A percentile compares a stretch with the other conserved stretches of the same genome.
phyloP scores from a whole-genome alignment of 306 rosid species.

The Betula pendula region DNA sequence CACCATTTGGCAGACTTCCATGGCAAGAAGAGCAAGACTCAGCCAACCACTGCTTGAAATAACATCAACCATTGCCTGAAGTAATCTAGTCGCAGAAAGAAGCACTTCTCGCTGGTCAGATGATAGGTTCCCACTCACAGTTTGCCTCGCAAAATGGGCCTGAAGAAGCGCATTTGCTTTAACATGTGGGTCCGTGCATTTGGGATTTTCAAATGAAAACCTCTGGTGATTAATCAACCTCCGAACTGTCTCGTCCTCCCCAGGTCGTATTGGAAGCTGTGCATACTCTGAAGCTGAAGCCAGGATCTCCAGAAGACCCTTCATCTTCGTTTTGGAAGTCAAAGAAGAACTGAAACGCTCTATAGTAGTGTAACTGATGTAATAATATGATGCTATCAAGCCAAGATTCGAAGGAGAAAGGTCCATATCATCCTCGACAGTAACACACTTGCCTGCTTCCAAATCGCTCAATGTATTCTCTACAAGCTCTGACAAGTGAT shows the following conservation, averaged over 20 bases:
- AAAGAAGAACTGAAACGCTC: constrained; percentile 84
- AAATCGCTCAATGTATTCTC: constrained; percentile 80
- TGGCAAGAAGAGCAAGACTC: constrained; percentile 73
- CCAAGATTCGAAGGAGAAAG: constrained; percentile 90
- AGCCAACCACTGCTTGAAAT: constrained; percentile 95
- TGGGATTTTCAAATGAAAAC: constrained; percentile 77
- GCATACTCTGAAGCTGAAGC: constrained; percentile 90
- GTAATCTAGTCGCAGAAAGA: constrained; percentile 77
- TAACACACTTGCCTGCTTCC: constrained; percentile 80
- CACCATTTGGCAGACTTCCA: constrained; percentile 98
- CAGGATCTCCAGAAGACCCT: constrained; percentile 85
- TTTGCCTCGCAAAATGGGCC: constrained; percentile 90
- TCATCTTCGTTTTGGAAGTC: constrained; percentile 83
- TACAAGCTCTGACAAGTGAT: constrained; percentile 87
- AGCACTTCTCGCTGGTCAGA: constrained; percentile 86
- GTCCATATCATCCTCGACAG: constrained; percentile 79
- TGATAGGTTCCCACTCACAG: constrained; percentile 74
- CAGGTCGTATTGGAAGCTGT: constrained; percentile 80
- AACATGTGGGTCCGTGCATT: constrained; percentile 79
- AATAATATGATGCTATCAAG: constrained; percentile 83
- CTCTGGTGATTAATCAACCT: constrained; percentile 89
- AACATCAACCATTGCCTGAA: constrained; percentile 95
- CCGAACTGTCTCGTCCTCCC: constrained; percentile 83
- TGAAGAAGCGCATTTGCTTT: constrained; percentile 89
- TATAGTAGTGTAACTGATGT: constrained; percentile 81